phyloP scores from a whole-genome alignment of 1,284 basidiomycete species.

The Moniliophthora roreri region DNA sequence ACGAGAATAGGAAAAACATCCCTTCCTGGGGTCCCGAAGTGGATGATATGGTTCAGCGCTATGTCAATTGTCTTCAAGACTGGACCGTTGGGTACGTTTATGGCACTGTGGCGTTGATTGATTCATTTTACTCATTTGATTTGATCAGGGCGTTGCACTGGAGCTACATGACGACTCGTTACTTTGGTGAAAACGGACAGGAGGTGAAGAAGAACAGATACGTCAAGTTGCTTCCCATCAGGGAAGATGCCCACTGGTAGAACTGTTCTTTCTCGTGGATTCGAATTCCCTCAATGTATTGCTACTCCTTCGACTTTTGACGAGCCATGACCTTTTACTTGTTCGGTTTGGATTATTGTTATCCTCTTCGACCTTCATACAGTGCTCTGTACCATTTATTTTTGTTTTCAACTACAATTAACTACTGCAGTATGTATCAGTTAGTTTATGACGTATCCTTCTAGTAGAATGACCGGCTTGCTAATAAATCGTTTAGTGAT shows the following conservation, averaged over 20 bases:
- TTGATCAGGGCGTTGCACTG: constrained; percentile 46
- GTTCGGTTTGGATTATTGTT: background rate
- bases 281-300: background rate
- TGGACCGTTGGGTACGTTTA: constrained; percentile 54
- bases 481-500: too few species aligned
- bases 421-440: constrained; percentile 1
- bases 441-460: background rate
- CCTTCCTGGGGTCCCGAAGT: constrained; percentile 55
- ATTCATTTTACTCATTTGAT: background rate
- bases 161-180: constrained; percentile 57
- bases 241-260: constrained; percentile 12
- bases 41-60: constrained; percentile 47
- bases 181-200: constrained; percentile 49
- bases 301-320: background rate
- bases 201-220: constrained; percentile 45
- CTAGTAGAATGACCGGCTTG: too few species aligned
- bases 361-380: background rate
- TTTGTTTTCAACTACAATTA: background rate
- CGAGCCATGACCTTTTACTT: background rate
- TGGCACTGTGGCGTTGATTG: background rate
- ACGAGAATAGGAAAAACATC: constrained; percentile 38
- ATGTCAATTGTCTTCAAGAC: constrained; percentile 51
- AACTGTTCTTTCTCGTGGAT: background rate
- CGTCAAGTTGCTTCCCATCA: constrained; percentile 41
- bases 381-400: background rate